These are phyloP conservation scores for Wallacemonas sp. DNA, from an alignment of 208 protist genomes.

Conservation along the genomic window DNA sequence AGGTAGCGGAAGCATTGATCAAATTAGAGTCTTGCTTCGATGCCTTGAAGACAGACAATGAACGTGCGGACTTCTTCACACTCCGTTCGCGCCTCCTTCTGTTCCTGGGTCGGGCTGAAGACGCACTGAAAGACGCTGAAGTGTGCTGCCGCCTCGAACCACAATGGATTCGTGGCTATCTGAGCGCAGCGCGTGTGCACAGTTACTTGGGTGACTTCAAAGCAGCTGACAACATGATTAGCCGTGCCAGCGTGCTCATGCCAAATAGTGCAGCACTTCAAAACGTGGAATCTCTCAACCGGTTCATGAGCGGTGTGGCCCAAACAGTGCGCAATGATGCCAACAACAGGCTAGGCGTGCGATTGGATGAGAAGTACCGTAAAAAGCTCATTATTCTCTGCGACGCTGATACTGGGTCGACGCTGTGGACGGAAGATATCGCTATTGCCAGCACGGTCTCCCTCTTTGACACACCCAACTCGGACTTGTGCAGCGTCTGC, in stretches of 20 bases:
- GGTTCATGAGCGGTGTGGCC: slow-evolving; percentile 49
- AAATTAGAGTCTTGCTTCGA: not conserved
- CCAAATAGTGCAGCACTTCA: slow-evolving; percentile 60
- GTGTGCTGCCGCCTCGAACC: slow-evolving; percentile 46
- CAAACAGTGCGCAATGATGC: slow-evolving; percentile 29
- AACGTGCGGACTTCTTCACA: slow-evolving; percentile 40
- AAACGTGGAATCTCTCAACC: slow-evolving; percentile 55
- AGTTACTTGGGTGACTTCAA: slow-evolving; percentile 56
- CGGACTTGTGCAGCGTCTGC: slow-evolving; percentile 53
- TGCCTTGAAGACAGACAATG: not conserved
- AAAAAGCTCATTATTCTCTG: slow-evolving; percentile 37
- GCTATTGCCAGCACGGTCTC: slow-evolving; percentile 52
- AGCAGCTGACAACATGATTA: slow-evolving; percentile 30
- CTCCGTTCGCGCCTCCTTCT: slow-evolving; percentile 66
- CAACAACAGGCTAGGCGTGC: slow-evolving; percentile 27
- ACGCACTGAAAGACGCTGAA: slow-evolving; percentile 56
- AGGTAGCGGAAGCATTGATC: not conserved
- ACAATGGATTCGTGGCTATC: slow-evolving; percentile 64
- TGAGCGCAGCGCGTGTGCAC: slow-evolving; percentile 60
- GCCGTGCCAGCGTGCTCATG: slow-evolving; percentile 37
- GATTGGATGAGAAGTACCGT: slow-evolving; percentile 55
- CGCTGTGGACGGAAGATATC: slow-evolving; percentile 41
- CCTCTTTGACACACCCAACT: slow-evolving; percentile 25
- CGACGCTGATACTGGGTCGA: slow-evolving; percentile 7
- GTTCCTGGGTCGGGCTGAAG: slow-evolving; percentile 47